Evolutionary conservation across 2,329 filamentous ascomycete genomes (phyloP), one percentile per base, ranked within the genome.

Genomic region (Aspergillus sergii): DNA sequence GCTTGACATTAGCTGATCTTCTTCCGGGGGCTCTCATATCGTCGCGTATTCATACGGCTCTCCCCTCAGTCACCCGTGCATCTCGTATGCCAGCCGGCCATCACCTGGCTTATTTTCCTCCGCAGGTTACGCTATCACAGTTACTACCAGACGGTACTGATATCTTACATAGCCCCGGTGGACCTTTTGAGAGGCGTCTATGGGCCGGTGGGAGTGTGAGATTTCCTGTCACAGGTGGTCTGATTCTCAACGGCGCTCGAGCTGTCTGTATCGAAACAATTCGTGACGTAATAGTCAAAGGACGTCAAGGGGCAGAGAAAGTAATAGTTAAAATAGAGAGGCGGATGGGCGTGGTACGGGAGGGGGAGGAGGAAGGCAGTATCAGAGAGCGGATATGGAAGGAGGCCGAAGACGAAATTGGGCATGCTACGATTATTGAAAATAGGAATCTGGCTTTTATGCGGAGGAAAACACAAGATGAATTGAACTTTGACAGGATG

Each of bases 91-190:
- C 77, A 7, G 62, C 70, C 19, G 91, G 90, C 41, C 89, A 96
- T 75, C 93, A 97, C 76, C 84, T 97, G 41, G 88, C 94, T 67
- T 96, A 96, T 81, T 97, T 97, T 79, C 92, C 93, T 63, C 86
- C 91, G 12, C 86, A 88, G 66, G 81, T 90, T 21, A 82, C 85
- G 0, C 80, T 86, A 16, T 86, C 84, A 9, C 70, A 82, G 39
- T 85, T 98, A 50, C 84, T 93, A 21, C 82, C 88, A 1, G 95
- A 99, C 79, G 94, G 95, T 62, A 96, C 94, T 1, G 94, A 98
- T 75, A 82, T 86, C 5, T 83, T 90, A 59, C 93, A 97, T 73
- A 89, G 84, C 28, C 94, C 94, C 0, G 92, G 90, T 1, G 74
- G 75, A 4, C 88, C 89, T 1, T 97, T 91, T 75, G 84, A 84